Conservation (phyloP, 495 filamentous ascomycete genomes). For the Neurospora tetraspora region DNA sequence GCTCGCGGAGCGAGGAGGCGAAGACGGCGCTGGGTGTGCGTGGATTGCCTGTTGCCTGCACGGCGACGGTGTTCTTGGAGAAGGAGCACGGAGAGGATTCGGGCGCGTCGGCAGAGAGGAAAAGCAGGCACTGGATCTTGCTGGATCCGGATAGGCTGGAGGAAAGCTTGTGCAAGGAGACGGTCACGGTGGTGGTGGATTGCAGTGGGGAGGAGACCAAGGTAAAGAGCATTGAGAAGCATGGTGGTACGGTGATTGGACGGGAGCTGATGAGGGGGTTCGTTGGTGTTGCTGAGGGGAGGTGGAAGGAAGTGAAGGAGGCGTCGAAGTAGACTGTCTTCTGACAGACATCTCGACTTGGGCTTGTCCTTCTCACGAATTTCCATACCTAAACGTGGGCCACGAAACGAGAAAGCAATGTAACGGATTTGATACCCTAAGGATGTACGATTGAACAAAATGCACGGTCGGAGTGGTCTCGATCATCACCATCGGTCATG, state of each 20-base stretch:
- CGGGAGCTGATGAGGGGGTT: conserved; percentile 31
- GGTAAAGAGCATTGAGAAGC: conserved; percentile 67
- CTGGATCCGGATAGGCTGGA: conserved; percentile 86
- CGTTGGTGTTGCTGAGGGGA: conserved; percentile 24
- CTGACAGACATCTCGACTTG: neutral
- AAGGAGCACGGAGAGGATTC: conserved; percentile 45
- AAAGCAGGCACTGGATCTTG: conserved; percentile 60
- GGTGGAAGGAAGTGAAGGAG: conserved; percentile 32
- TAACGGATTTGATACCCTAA: conserved; percentile 9
- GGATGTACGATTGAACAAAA: conserved; percentile 2
- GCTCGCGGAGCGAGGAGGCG: conserved; percentile 46
- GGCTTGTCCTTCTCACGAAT: neutral
- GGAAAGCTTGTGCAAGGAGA: conserved; percentile 69
- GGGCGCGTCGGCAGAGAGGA: conserved; percentile 11
- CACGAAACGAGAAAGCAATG: neutral
- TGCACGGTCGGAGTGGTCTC: neutral
- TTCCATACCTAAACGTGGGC: neutral
- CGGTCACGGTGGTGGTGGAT: conserved; percentile 62
- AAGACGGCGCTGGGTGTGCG: conserved; percentile 39
- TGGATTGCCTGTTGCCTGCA: conserved; percentile 61
- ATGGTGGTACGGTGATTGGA: conserved; percentile 50
- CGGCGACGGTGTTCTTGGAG: conserved; percentile 66
- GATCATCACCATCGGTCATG: neutral
- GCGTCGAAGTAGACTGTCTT: conserved; percentile 11
- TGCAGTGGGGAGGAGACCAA: conserved; percentile 42